phyloP scores from a whole-genome alignment of 257 asterid genomes.

The Dorcoceras hygrometricum region DNA sequence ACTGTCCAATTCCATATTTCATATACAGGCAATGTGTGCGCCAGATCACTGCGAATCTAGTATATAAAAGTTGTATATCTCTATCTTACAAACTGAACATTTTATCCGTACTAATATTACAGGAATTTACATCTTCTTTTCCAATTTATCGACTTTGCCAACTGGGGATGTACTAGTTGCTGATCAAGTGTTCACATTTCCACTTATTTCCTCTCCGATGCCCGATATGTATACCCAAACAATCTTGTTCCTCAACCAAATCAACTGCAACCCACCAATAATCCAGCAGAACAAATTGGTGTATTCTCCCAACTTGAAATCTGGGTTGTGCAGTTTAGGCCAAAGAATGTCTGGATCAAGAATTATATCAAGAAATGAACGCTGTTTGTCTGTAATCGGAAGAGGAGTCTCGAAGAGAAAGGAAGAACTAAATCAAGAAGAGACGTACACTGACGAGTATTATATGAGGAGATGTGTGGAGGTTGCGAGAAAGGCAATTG shows the following conservation, averaged over 20 bases:
- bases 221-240: slow-evolving; percentile 41
- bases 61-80: too few relatives aligned
- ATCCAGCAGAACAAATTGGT: slow-evolving; percentile 25
- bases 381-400: slow-evolving; percentile 32
- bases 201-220: background rate
- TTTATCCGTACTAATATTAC: too few relatives aligned
- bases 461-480: slow-evolving; percentile 83
- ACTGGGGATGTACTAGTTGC: too few relatives aligned
- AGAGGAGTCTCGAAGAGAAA: slow-evolving; percentile 30
- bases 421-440: slow-evolving; percentile 22
- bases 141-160: too few relatives aligned
- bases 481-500: slow-evolving; percentile 78
- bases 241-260: slow-evolving; percentile 31
- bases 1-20: too few relatives aligned
- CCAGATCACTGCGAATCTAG: too few relatives aligned
- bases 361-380: slow-evolving; percentile 29
- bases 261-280: slow-evolving; percentile 19
- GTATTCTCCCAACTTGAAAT: slow-evolving; percentile 25
- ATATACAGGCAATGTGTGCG: too few relatives aligned
- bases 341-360: slow-evolving; percentile 38
- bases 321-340: slow-evolving; percentile 37
- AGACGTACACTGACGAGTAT: slow-evolving; percentile 49
- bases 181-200: background rate
- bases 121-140: too few relatives aligned
- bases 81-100: too few relatives aligned